Base-by-base conservation (phyloP, 2,329 filamentous ascomycete species). In the Nothophaeocryptopus gaeumannii region DNA sequence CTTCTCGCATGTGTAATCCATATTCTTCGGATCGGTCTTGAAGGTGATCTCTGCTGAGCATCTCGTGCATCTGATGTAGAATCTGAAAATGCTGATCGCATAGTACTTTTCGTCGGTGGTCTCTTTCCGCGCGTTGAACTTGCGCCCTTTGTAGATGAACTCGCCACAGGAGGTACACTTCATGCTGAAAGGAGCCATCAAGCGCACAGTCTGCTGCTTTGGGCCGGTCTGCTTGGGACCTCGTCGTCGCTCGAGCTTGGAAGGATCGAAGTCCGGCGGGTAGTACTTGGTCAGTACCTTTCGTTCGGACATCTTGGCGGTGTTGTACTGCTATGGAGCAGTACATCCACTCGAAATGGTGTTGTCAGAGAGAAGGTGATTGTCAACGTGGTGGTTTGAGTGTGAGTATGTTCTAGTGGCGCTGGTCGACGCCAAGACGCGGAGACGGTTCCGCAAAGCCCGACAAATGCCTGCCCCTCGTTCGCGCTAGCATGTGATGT, bases 121-220 rank as follows among this genome's bases (percentile, higher is more conserved):
- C 66, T 96, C 90, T 66, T 99, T 99, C 32, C 89, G 81, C 2
- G 89, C 86, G 72, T 97, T 97, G 79, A 97, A 97, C 65, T 96
- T 97, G 53, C 91, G 83, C 0, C 91, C 91, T 62, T 89, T 89
- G 77, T 95, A 92, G 65, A 95, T 93, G 74, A 86, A 96, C 71
- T 95, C 88, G 64, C 82, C 82, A 63, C 81, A 84, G 29, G 73
- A 71, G 10, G 71, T 83, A 68, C 88, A 91, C 65, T 84, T 85
- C 83, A 91, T 89, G 44, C 79, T 83, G 72, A 91, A 93, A 3
- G 89, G 89, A 0, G 88, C 86, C 89, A 96, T 96, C 31, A 97
- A 78, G 38, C 91, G 85, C 45, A 97, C 90, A 0, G 86, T 89
- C 64, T 95, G 89, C 8, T 89, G 79, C 61, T 89, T 89, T 0